A percentile compares a stretch with the other conserved stretches of the same genome.
Conservation (phyloP, 495 filamentous ascomycete species). For the Trichocladium antarcticum region DNA sequence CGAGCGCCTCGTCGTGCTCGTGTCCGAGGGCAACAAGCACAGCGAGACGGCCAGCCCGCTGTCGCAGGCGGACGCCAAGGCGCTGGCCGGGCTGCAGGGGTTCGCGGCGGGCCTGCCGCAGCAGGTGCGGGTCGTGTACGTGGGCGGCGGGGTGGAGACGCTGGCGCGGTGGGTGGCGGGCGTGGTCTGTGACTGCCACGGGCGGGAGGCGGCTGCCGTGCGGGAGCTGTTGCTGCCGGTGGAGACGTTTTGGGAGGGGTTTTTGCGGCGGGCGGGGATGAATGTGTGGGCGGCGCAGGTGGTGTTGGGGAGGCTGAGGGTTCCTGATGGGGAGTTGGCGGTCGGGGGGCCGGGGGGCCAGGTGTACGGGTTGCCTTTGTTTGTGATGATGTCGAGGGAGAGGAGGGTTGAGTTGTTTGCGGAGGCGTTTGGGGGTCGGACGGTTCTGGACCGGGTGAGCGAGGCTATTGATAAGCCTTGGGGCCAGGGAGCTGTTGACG, state of each 20-base stretch:
- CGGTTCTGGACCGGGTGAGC: conserved; percentile 42
- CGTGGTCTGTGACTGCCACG: conserved; percentile 32
- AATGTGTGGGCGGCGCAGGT: conserved; percentile 74
- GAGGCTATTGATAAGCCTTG: conserved; percentile 28
- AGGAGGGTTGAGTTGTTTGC: conserved; percentile 39
- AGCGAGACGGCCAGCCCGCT: conserved; percentile 28
- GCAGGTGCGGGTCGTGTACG: conserved; percentile 37
- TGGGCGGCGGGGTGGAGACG: conserved; percentile 47
- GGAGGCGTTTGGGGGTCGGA: conserved; percentile 40
- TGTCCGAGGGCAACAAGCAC: conserved; percentile 43
- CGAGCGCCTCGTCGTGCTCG: conserved; percentile 59
- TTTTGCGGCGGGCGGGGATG: conserved; percentile 59
- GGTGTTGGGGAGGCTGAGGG: conserved; percentile 44
- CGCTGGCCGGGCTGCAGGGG: conserved; percentile 43
- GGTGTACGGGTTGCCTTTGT: conserved; percentile 41
- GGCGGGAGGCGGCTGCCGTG: conserved; percentile 18
- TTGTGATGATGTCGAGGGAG: conserved; percentile 45
- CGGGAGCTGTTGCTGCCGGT: conserved; percentile 28
- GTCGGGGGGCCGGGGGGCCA: conserved; percentile 9
- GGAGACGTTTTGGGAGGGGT: conserved; percentile 63
- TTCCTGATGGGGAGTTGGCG: conserved; percentile 19
- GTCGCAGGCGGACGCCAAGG: conserved; percentile 38
- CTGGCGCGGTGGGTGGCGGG: conserved; percentile 48
- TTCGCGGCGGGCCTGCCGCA: conserved; percentile 34
- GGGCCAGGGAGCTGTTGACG: conserved; percentile 9